Evolutionary conservation across 1,284 basidiomycete species (phyloP).

Genomic region (Marasmius sp.): DNA sequence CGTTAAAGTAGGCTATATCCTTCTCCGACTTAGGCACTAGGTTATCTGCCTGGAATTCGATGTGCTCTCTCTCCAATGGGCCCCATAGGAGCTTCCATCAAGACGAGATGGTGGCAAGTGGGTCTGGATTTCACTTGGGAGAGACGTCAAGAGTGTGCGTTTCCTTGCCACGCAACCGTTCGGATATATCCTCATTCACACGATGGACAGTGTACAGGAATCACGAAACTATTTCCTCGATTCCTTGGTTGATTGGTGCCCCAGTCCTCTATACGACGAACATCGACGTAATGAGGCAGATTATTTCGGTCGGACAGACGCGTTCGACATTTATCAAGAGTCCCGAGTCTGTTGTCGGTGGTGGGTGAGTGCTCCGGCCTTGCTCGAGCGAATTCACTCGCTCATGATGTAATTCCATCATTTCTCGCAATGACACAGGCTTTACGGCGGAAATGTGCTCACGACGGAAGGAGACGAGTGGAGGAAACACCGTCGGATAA

Average conservation of each 20-base stretch:
- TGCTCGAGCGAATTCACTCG: no score
- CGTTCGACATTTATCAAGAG: constrained; percentile 7
- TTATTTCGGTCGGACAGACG: constrained; percentile 2
- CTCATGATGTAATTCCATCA: no score
- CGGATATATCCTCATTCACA: not conserved
- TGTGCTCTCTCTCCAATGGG: constrained; percentile 26
- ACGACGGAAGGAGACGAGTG: constrained; percentile 11
- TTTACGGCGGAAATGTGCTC: constrained; percentile 12
- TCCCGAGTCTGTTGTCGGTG: not conserved
- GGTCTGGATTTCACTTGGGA: constrained; percentile 13
- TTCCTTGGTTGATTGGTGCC: constrained; percentile 8
- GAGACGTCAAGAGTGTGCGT: constrained; percentile 7
- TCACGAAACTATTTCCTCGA: constrained; percentile 12
- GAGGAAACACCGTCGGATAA: constrained; percentile 13
- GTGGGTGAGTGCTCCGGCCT: not conserved
- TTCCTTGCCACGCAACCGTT: not conserved
- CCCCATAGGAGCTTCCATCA: constrained; percentile 21
- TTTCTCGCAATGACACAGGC: not conserved
- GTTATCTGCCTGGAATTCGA: constrained; percentile 22
- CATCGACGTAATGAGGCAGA: constrained; percentile 13
- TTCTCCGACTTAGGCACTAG: constrained; percentile 7
- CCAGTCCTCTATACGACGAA: constrained; percentile 11
- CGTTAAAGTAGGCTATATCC: not conserved
- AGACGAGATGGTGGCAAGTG: constrained; percentile 19
- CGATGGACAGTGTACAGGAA: constrained; percentile 5